phyloP scores from a whole-genome alignment of 108 stramenopile genomes.

The Seminavis robusta region DNA sequence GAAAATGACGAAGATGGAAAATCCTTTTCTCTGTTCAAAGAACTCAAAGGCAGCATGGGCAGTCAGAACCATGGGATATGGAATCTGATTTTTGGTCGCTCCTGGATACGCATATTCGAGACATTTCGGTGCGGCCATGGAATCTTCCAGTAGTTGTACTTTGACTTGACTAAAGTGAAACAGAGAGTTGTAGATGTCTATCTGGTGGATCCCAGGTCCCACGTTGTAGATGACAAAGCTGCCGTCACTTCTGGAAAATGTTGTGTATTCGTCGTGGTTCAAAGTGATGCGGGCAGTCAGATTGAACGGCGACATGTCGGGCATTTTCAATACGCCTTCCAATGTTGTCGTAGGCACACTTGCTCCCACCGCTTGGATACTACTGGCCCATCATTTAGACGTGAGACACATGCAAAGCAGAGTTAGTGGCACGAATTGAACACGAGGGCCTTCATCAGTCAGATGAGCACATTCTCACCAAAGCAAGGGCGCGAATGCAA shows the following conservation, averaged over 20 bases:
- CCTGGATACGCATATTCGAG: constrained; percentile 85
- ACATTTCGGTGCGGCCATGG: constrained; percentile 75
- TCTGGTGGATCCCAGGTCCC: constrained; percentile 72
- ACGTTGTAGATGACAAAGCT: constrained; percentile 72
- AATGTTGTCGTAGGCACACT: constrained; percentile 37
- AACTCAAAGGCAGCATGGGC: constrained; percentile 78
- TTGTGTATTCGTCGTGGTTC: constrained; percentile 71
- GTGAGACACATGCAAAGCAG: too few relatives aligned
- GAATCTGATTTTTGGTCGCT: constrained; percentile 58
- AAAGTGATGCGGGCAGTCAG: constrained; percentile 64
- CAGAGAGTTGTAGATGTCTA: constrained; percentile 69
- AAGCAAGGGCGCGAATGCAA: too few relatives aligned
- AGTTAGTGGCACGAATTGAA: too few relatives aligned
- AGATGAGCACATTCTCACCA: too few relatives aligned
- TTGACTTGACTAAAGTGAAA: constrained; percentile 79
- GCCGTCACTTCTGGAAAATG: constrained; percentile 70
- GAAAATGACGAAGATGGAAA: constrained; percentile 62
- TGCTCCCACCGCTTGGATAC: too few relatives aligned
- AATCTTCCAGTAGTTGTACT: constrained; percentile 66
- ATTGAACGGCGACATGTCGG: constrained; percentile 49
- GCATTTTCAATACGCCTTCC: constrained; percentile 33
- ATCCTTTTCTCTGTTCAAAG: constrained; percentile 68
- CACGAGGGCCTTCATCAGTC: too few relatives aligned
- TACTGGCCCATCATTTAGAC: too few relatives aligned
- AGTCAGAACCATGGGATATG: constrained; percentile 68